These are phyloP conservation scores for Candida tallmaniae DNA, from an alignment of 805 yeast species.

Conservation along the genomic window DNA sequence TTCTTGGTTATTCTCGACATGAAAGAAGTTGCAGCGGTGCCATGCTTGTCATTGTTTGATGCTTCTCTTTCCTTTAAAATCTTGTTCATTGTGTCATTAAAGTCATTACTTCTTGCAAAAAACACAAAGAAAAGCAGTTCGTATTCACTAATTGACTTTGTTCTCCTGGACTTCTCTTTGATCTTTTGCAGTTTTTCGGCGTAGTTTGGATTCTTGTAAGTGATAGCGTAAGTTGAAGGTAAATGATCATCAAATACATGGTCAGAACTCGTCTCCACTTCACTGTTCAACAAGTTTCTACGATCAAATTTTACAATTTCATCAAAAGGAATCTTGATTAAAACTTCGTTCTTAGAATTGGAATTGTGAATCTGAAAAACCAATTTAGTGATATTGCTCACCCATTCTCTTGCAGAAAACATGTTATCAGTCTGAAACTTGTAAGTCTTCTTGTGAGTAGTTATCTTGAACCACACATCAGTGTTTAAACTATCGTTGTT, in stretches of 20 bases:
- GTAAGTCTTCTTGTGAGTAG: conserved; percentile 54
- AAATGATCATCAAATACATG: conserved; percentile 6
- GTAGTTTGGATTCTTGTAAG: background rate
- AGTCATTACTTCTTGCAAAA: conserved; percentile 45
- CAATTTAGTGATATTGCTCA: conserved; percentile 64
- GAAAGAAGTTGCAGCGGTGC: background rate
- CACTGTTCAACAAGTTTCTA: conserved; percentile 20
- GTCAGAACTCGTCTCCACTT: conserved; percentile 8
- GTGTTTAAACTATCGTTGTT: conserved; percentile 21
- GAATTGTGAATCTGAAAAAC: conserved; percentile 61
- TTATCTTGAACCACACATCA: conserved; percentile 52
- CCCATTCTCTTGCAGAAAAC: conserved; percentile 78
- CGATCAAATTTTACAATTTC: conserved; percentile 61
- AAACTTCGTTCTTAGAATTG: conserved; percentile 66
- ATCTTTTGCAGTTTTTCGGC: background rate
- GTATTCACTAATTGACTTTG: conserved; percentile 15
- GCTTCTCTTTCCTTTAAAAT: conserved; percentile 14
- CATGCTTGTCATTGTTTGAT: background rate
- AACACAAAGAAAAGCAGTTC: conserved; percentile 71
- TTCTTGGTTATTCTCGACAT: conserved; percentile 1
- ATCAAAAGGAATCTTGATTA: conserved; percentile 69
- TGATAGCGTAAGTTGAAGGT: conserved; percentile 9
- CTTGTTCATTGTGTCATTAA: conserved; percentile 37
- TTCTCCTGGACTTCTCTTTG: conserved; percentile 9
- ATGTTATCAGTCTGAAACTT: conserved; percentile 70